Evolutionary conservation across 805 yeast genomes (phyloP).

Genomic region (Metschnikowia peoriensis): DNA sequence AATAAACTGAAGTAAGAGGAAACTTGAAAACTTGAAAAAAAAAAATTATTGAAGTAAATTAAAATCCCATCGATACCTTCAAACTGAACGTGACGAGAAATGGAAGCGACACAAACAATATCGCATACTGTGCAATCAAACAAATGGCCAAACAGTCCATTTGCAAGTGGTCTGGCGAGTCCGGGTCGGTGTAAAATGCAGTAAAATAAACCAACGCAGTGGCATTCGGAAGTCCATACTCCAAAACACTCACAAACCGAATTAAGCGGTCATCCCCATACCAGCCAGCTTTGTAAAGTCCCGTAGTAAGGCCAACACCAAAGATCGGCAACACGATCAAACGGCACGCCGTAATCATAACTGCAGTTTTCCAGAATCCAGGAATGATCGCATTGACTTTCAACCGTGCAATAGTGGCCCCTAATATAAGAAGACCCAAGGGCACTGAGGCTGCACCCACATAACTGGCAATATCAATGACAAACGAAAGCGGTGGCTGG

Average conservation of each 20-base stretch:
- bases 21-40: no score
- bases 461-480: conserved; percentile 78
- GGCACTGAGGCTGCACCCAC: conserved; percentile 90
- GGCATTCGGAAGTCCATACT: conserved; percentile 82
- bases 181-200: conserved; percentile 77
- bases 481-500: conserved; percentile 76
- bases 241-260: conserved; percentile 69
- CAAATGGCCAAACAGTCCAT: conserved; percentile 84
- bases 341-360: conserved; percentile 54
- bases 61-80: conserved; percentile 41
- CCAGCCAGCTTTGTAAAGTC: conserved; percentile 61
- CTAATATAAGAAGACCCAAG: conserved; percentile 74
- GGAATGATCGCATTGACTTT: conserved; percentile 56
- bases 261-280: conserved; percentile 58
- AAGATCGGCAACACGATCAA: conserved; percentile 74
- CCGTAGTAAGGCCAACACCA: conserved; percentile 62
- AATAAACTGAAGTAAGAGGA: no score
- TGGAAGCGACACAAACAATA: conserved; percentile 69
- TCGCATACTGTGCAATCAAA: conserved; percentile 69
- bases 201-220: conserved; percentile 87
- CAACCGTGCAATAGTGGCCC: conserved; percentile 84
- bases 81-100: conserved; percentile 68
- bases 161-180: conserved; percentile 51
- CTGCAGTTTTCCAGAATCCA: conserved; percentile 70
- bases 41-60: neutral